These are phyloP conservation scores for Grigorovia yakushimaensis DNA, from an alignment of 805 yeast genomes.

Conservation along the genomic window DNA sequence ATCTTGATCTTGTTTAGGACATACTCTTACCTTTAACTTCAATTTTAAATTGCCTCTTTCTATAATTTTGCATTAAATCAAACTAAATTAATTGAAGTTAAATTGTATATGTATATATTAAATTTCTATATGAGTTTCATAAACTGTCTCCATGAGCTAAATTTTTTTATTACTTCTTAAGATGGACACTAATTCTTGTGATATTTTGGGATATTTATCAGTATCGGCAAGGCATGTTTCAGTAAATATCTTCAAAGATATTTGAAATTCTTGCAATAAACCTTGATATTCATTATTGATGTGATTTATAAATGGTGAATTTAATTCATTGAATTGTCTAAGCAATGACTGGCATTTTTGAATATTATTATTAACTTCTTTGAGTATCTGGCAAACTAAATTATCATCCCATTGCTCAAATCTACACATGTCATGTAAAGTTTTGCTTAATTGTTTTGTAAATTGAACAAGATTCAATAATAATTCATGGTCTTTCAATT, in stretches of 20 bases:
- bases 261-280: constrained; percentile 22
- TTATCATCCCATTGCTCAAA: constrained; percentile 14
- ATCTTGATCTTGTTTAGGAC: too few relatives aligned
- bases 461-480: constrained; percentile 11
- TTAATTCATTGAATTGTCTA: constrained; percentile 8
- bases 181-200: constrained; percentile 8
- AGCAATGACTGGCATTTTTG: constrained; percentile 8
- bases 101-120: background rate
- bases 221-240: constrained; percentile 18
- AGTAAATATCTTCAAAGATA: constrained; percentile 21
- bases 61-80: too few relatives aligned
- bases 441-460: constrained; percentile 17
- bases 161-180: background rate
- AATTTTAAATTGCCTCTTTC: too few relatives aligned
- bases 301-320: constrained; percentile 22
- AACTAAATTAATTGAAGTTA: too few relatives aligned
- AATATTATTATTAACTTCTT: constrained; percentile 9
- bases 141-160: background rate
- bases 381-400: constrained; percentile 11
- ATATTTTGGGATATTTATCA: constrained; percentile 6
- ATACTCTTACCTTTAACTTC: too few relatives aligned
- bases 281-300: constrained; percentile 25
- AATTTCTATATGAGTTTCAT: background rate
- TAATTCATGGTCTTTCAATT: constrained; percentile 12
- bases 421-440: constrained; percentile 22